Evolutionary conservation across 1,139 yeast species (phyloP).

Genomic region (Pichiaceae sp.): DNA sequence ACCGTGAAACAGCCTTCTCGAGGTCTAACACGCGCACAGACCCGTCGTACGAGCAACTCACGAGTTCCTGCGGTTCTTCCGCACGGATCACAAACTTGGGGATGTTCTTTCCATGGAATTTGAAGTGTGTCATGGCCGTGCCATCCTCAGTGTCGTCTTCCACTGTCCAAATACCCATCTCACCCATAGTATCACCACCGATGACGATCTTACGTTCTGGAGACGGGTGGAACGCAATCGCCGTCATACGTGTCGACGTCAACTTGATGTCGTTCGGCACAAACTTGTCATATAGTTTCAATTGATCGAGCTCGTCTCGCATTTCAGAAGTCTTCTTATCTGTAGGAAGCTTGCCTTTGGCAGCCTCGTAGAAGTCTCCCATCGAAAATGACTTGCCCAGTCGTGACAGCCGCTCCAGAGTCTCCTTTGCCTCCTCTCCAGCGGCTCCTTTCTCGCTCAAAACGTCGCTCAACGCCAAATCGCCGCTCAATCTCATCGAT

Average conservation of each 20-base stretch:
- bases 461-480: slow-evolving; percentile 51
- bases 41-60: slow-evolving; percentile 81
- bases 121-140: slow-evolving; percentile 57
- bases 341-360: slow-evolving; percentile 25
- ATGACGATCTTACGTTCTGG: slow-evolving; percentile 51
- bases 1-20: slow-evolving; percentile 48
- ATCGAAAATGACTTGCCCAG: slow-evolving; percentile 55
- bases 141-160: slow-evolving; percentile 28
- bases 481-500: slow-evolving; percentile 52
- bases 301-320: slow-evolving; percentile 43
- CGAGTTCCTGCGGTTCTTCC: slow-evolving; percentile 42
- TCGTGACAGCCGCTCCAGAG: slow-evolving; percentile 29
- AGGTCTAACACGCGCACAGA: slow-evolving; percentile 69
- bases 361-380: slow-evolving; percentile 67
- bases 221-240: slow-evolving; percentile 72
- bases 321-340: slow-evolving; percentile 35
- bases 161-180: slow-evolving; percentile 85
- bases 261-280: slow-evolving; percentile 68
- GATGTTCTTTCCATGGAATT: slow-evolving; percentile 70
- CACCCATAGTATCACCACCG: slow-evolving; percentile 85
- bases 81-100: slow-evolving; percentile 45
- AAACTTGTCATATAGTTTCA: slow-evolving; percentile 45
- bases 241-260: slow-evolving; percentile 65
- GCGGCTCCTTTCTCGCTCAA: slow-evolving; percentile 27
- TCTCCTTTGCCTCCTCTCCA: slow-evolving; percentile 22